A percentile compares a stretch with the other conserved stretches of the same genome.
Conservation (phyloP, 148 eudicot species). For the Selenicereus undatus region DNA sequence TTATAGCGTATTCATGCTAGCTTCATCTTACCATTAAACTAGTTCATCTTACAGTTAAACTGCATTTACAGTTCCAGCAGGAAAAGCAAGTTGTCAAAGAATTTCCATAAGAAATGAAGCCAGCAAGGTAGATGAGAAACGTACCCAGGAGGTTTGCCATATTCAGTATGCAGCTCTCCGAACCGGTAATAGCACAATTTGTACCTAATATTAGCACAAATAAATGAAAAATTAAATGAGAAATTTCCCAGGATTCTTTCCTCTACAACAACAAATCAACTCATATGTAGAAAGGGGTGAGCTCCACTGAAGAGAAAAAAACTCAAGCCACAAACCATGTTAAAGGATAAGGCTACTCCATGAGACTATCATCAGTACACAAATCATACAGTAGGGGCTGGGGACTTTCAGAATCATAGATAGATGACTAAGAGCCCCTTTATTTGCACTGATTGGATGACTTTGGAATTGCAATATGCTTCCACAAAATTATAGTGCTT, state of each 20-base stretch:
- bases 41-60: neutral
- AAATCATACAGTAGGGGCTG: neutral
- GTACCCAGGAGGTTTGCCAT: conserved; percentile 95
- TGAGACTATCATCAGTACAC: neutral
- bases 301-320: neutral
- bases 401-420: neutral
- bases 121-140: conserved; percentile 18
- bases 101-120: neutral
- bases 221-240: conserved; percentile 14
- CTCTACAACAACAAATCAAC: neutral
- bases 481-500: too few relatives aligned
- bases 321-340: neutral
- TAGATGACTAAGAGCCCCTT: neutral
- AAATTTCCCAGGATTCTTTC: conserved; percentile 4
- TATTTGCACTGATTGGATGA: too few relatives aligned
- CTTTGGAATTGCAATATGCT: too few relatives aligned
- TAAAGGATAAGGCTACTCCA: neutral
- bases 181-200: conserved; percentile 90
- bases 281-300: too few relatives aligned
- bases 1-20: neutral
- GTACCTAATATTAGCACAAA: conserved; percentile 60
- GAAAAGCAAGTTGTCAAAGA: neutral
- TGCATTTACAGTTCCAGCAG: neutral
- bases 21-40: neutral
- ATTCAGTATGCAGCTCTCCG: conserved; percentile 94